A percentile compares a stretch with the other conserved stretches of the same genome.
These are phyloP conservation scores for Arthroderma uncinatum DNA, from an alignment of 2,329 filamentous ascomycete genomes.

Conservation along the genomic window DNA sequence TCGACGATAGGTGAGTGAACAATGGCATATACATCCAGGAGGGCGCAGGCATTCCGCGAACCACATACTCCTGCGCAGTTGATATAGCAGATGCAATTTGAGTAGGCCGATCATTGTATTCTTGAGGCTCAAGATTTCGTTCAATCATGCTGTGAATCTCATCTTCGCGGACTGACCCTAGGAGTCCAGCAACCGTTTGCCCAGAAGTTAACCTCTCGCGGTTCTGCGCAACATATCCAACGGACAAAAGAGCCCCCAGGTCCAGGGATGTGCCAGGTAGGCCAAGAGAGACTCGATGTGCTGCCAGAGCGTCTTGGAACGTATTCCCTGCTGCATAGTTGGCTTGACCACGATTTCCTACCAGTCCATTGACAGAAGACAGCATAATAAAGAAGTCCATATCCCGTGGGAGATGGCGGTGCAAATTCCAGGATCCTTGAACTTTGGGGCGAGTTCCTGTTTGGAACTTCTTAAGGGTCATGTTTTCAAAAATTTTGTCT, in stretches of 20 bases:
- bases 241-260: not conserved
- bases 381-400: conserved; percentile 36
- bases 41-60: conserved; percentile 13
- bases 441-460: conserved; percentile 26
- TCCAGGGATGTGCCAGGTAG: conserved; percentile 6
- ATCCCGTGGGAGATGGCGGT: conserved; percentile 18
- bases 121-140: conserved; percentile 13
- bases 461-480: conserved; percentile 26
- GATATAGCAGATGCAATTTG: conserved; percentile 8
- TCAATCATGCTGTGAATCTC: conserved; percentile 12
- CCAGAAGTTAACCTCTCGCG: not conserved
- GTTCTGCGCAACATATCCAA: conserved; percentile 9
- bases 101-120: conserved; percentile 3
- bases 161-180: conserved; percentile 4
- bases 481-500: conserved; percentile 26
- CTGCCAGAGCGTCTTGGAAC: conserved; percentile 23
- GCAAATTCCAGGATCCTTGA: conserved; percentile 22
- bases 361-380: conserved; percentile 27
- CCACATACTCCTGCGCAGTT: conserved; percentile 1
- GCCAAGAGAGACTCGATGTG: conserved; percentile 6
- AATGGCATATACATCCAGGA: conserved; percentile 20
- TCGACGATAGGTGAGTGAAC: conserved; percentile 14
- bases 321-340: conserved; percentile 29
- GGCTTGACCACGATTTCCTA: conserved; percentile 23
- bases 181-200: not conserved